Evolutionary conservation across 108 stramenopile species (phyloP).

Genomic region (Nannochloropsis granulata): DNA sequence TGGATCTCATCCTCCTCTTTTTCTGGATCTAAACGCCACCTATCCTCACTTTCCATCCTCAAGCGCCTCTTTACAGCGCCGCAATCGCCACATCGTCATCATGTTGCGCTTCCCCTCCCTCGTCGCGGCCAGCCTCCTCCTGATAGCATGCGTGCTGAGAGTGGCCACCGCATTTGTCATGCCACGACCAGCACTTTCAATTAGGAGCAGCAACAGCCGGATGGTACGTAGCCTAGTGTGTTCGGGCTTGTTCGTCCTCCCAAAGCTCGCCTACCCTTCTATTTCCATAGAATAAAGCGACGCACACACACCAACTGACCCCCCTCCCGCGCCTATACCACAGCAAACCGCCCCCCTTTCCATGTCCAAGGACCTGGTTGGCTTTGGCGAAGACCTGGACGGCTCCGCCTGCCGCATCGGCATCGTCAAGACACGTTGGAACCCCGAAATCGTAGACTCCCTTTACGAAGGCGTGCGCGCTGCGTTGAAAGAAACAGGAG

Average conservation of each 20-base stretch:
- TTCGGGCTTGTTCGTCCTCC: too few species aligned
- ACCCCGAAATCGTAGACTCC: slow-evolving; percentile 28
- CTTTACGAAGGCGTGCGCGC: slow-evolving; percentile 23
- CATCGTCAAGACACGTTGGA: slow-evolving; percentile 40
- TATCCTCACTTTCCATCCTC: too few species aligned
- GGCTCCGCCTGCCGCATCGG: slow-evolving; percentile 38
- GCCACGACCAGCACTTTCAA: neutral
- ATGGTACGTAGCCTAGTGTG: too few species aligned
- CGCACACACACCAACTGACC: too few species aligned
- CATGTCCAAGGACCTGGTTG: slow-evolving; percentile 14
- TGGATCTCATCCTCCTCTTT: too few species aligned
- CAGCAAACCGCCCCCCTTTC: neutral
- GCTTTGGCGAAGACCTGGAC: slow-evolving; percentile 23
- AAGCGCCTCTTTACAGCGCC: too few species aligned
- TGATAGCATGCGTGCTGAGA: neutral
- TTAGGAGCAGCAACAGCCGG: too few species aligned
- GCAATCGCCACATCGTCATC: too few species aligned
- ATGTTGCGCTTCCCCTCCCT: neutral
- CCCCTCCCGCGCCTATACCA: too few species aligned
- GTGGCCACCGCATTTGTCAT: neutral
- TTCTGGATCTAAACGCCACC: too few species aligned
- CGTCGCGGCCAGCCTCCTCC: neutral
- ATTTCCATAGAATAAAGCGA: too few species aligned
- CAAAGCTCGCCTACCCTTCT: too few species aligned
- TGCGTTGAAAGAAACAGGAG: slow-evolving; percentile 20